Evolutionary conservation across 331 rosid genomes (phyloP), one percentile per base, ranked within the genome.

Genomic region (Telfairia occidentalis): DNA sequence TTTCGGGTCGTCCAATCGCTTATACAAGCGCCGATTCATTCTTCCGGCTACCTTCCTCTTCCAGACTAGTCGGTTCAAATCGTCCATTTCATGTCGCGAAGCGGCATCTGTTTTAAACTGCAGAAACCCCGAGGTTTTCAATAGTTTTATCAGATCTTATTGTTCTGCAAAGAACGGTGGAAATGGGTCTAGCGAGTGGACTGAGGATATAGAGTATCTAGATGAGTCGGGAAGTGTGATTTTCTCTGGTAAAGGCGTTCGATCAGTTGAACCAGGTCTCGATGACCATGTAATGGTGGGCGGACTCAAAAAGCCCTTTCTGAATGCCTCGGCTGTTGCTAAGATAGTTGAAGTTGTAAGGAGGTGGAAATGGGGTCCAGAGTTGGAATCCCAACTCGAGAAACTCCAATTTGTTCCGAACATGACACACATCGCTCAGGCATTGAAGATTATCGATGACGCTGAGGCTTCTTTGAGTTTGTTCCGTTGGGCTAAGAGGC

Each of bases 321-420:
- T 88, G 84, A 94, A 91, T 85, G 90, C 96, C 18, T 78, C 86
- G 1, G 97, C 89, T 5, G 94, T 91, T 24, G 96, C 97, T 0
- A 94, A 91, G 83, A 86, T 91, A 74, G 96, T 90, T 50, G 98
- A 94, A 87, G 86, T 89, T 80, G 90, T 91, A 26, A 86, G 83
- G 46, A 89, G 98, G 85, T 94, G 98, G 98, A 94, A 86, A 82
- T 94, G 98, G 98, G 97, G 97, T 35, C 98, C 98, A 2, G 98
- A 94, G 75, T 82, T 94, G 86, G 98, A 91, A 81, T 88, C 92
- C 78, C 97, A 94, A 43, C 84, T 91, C 80, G 98, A 89, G 63
- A 89, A 86, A 52, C 90, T 94, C 23, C 98, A 91, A 60, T 94
- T 94, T 83, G 80, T 90, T 9, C 97, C 97, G 0, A 94, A 85